A percentile compares a stretch with the other conserved stretches of the same genome.
phyloP scores from a whole-genome alignment of 805 yeast genomes.

The Ogataea pini region DNA sequence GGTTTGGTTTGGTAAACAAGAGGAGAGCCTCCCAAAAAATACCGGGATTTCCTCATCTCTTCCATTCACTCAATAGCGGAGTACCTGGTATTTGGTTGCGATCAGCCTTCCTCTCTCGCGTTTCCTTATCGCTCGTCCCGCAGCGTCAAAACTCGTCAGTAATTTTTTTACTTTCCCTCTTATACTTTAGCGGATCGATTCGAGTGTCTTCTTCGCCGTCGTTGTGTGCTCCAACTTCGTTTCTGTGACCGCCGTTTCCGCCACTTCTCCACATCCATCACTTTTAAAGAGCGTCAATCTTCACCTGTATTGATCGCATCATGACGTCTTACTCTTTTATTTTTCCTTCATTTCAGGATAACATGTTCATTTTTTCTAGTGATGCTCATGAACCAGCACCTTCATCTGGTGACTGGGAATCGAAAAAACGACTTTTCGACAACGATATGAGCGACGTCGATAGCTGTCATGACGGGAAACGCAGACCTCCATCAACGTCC shows the following conservation, averaged over 20 bases:
- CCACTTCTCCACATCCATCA: not conserved
- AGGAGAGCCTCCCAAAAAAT: not conserved
- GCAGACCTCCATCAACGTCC: constrained; percentile 8
- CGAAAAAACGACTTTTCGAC: constrained; percentile 3
- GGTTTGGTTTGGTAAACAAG: constrained; percentile 4
- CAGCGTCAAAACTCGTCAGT: constrained; percentile 3
- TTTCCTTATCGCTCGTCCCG: not conserved
- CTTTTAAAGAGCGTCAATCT: not conserved
- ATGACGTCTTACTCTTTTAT: constrained; percentile 5
- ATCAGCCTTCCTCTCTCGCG: not conserved
- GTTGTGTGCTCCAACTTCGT: not conserved
- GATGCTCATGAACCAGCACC: not conserved
- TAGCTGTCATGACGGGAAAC: constrained; percentile 2
- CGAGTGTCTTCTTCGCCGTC: constrained; percentile 1
- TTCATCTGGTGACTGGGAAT: not conserved
- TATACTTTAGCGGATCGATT: not conserved
- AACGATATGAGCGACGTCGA: not conserved
- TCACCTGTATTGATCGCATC: not conserved
- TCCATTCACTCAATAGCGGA: not conserved
- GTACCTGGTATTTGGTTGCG: not conserved
- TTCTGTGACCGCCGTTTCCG: not conserved
- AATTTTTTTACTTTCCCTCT: not conserved
- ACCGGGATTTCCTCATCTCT: not conserved
- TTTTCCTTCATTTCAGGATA: not conserved
- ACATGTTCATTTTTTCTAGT: not conserved